Evolutionary conservation across 345 rosid species (phyloP), one percentile per base, ranked within the genome.

Genomic region (Capsella bursapastoris): DNA sequence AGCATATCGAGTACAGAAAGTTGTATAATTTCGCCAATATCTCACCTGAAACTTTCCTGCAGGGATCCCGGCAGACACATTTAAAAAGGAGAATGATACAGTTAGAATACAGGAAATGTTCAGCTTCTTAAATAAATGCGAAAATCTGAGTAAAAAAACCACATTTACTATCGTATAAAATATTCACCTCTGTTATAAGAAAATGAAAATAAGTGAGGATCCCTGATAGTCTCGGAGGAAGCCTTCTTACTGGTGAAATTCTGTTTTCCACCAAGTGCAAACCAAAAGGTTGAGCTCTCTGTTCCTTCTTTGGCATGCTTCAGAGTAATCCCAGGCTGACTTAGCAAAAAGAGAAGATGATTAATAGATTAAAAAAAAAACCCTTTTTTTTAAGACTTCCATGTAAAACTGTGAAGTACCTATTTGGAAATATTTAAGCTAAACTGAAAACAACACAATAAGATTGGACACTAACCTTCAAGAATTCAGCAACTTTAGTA

Each of bases 231-330:
- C 78, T 92, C 99, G 12, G 79, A 71, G 73, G 92, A 72, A 71
- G 80, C 70, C 18, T 85, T 88, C 84, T 88, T 86, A 82, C 94
- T 87, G 66, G 79, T 86, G 84, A 89, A 89, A 77, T 82, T 85
- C 82, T 95, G 98, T 83, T 95, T 95, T 56, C 98, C 99, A 71
- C 99, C 99, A 79, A 95, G 92, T 58, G 98, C 86, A 88, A 74
- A 85, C 99, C 99, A 95, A 82, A 95, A 95, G 57, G 94, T 72
- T 32, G 97, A 90, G 86, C 88, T 95, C 86, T 95, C 99, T 48
- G 98, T 90, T 71, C 99, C 99, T 87, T 95, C 99, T 80, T 92
- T 96, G 57, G 96, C 90, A 87, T 90, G 96, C 84, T 96, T 96
- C 69, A 96, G 47, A 82, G 91, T 58, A 68, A 65, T 83, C 78